These are phyloP conservation scores for Pleurotus pulmonarius DNA, from an alignment of 768 basidiomycete genomes.

Conservation along the genomic window DNA sequence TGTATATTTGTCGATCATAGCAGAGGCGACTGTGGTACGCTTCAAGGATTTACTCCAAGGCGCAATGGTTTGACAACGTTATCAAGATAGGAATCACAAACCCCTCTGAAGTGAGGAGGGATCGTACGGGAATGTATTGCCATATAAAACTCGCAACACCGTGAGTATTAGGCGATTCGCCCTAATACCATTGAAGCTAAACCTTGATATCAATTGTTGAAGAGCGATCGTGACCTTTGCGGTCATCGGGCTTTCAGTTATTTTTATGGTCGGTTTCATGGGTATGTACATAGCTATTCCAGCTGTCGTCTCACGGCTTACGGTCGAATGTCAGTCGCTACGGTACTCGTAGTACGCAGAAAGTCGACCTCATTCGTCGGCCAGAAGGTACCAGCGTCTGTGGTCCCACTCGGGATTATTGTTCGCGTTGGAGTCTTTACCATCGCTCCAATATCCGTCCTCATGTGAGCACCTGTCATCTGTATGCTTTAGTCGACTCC, in stretches of 20 bases:
- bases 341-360: too few relatives aligned
- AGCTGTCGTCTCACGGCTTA: too few relatives aligned
- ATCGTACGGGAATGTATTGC: constrained; percentile 2
- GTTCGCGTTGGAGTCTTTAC: not conserved
- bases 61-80: not conserved
- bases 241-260: not conserved
- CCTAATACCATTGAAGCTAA: not conserved
- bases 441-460: not conserved
- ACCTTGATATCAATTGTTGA: not conserved
- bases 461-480: not conserved
- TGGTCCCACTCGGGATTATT: not conserved
- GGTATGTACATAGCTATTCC: not conserved
- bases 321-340: too few relatives aligned
- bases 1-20: not conserved
- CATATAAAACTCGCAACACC: not conserved
- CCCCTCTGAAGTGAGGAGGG: not conserved
- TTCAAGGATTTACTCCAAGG: not conserved
- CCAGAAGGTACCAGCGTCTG: too few relatives aligned
- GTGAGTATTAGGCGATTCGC: not conserved
- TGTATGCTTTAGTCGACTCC: not conserved
- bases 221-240: not conserved
- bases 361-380: too few relatives aligned
- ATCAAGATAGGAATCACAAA: not conserved
- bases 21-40: not conserved
- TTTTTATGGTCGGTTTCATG: not conserved